phyloP scores from a whole-genome alignment of 768 basidiomycete genomes.

The Dacryopinax spathularia region DNA sequence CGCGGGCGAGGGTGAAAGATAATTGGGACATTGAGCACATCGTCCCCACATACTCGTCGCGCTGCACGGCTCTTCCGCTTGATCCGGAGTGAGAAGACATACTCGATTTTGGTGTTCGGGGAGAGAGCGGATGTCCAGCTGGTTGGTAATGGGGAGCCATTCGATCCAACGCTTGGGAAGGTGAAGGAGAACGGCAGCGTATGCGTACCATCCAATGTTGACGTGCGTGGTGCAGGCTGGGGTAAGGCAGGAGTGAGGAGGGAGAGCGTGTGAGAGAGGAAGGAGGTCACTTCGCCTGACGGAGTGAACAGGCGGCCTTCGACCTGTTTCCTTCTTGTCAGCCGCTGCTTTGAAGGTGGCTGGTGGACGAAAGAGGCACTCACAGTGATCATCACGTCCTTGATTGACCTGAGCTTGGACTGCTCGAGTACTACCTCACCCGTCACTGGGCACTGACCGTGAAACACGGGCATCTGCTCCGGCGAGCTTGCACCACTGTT shows the following conservation, averaged over 20 bases:
- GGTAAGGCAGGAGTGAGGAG: neutral
- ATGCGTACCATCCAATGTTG: neutral
- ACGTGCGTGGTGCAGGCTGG: neutral
- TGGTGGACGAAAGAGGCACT: neutral
- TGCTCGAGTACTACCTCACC: neutral
- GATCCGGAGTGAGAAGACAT: conserved; percentile 1
- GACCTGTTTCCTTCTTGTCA: neutral
- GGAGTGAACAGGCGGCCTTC: neutral
- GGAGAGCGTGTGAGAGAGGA: neutral
- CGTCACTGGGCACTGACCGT: neutral
- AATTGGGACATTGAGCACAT: neutral
- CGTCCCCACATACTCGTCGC: neutral
- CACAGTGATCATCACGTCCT: neutral
- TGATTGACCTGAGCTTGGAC: neutral
- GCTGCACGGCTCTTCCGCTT: neutral
- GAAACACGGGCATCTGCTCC: neutral
- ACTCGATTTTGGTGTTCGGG: conserved; percentile 1
- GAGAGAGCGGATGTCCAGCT: conserved; percentile 2
- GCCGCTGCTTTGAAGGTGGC: neutral
- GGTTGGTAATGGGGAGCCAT: neutral
- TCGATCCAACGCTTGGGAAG: neutral
- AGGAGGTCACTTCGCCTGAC: neutral
- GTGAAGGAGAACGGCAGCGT: neutral
- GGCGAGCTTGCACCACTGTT: neutral
- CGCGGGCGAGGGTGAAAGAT: neutral